Conservation (phyloP, 148 eudicot genomes). For the Mesembryanthemum crystallinum region DNA sequence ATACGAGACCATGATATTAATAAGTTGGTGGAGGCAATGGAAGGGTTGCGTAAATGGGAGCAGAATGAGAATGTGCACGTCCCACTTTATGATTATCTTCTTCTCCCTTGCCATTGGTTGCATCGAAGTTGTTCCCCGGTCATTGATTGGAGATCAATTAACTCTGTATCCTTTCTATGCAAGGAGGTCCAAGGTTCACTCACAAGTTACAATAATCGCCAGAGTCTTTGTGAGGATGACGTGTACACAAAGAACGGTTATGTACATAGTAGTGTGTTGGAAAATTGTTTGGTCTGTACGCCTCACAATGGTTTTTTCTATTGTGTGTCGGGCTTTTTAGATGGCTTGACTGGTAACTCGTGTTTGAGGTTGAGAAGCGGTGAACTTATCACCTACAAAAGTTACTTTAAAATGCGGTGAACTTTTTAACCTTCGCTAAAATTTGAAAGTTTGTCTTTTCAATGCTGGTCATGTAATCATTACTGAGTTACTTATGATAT, state of each 20-base stretch:
- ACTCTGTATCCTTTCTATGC: constrained; percentile 37
- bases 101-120: constrained; percentile 52
- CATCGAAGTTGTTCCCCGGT: constrained; percentile 17
- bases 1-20: constrained; percentile 43
- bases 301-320: constrained; percentile 71
- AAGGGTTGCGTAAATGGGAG: constrained; percentile 17
- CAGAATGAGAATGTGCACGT: constrained; percentile 13
- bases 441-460: neutral
- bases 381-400: constrained; percentile 46
- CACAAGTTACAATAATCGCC: constrained; percentile 10
- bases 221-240: constrained; percentile 6
- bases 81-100: constrained; percentile 53
- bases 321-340: constrained; percentile 42
- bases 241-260: constrained; percentile 45
- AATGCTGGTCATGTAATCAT: neutral
- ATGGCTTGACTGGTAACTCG: constrained; percentile 52
- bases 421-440: neutral
- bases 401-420: constrained; percentile 55
- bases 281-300: constrained; percentile 65
- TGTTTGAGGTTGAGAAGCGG: constrained; percentile 32
- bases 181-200: neutral
- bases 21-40: constrained; percentile 33
- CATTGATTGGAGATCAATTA: constrained; percentile 64
- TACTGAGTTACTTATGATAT: neutral
- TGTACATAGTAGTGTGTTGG: constrained; percentile 45